Conservation (phyloP, 192 early-diverging fungal species). For the Backusella parvicylindrica region DNA sequence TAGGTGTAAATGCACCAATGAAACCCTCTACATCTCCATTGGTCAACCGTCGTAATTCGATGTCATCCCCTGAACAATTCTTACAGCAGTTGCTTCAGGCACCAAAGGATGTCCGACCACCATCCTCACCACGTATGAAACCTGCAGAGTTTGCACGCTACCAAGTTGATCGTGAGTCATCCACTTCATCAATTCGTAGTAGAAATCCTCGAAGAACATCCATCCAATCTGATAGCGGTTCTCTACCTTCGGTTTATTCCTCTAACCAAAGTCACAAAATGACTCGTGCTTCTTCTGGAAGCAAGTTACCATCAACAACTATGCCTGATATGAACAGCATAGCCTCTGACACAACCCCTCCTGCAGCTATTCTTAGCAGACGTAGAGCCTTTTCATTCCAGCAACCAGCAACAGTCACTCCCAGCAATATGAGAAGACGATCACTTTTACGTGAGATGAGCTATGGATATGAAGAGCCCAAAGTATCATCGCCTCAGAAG, state of each 20-base stretch:
- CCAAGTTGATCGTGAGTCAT: constrained; percentile 22
- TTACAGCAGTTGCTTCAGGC: constrained; percentile 14
- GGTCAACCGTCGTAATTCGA: constrained; percentile 1
- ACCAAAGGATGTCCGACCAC: background rate
- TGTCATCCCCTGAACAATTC: constrained; percentile 27
- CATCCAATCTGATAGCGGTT: constrained; percentile 18
- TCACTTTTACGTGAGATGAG: background rate
- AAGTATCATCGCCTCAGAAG: constrained; percentile 1
- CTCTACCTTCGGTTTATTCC: background rate
- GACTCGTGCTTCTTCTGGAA: background rate
- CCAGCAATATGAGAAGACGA: background rate
- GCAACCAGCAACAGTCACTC: background rate
- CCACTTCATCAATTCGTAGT: constrained; percentile 24
- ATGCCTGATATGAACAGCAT: background rate
- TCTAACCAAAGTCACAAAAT: background rate
- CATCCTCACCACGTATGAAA: background rate
- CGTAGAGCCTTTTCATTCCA: constrained; percentile 9
- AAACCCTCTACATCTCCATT: constrained; percentile 24
- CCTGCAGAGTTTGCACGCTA: constrained; percentile 16
- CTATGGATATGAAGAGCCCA: background rate
- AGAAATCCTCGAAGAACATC: constrained; percentile 26
- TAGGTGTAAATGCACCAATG: background rate
- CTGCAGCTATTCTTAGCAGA: background rate
- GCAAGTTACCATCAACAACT: background rate
- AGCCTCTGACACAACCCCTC: background rate